A percentile compares a stretch with the other conserved stretches of the same genome.
phyloP scores from a whole-genome alignment of 768 basidiomycete genomes.

The Termitomyces sp. region DNA sequence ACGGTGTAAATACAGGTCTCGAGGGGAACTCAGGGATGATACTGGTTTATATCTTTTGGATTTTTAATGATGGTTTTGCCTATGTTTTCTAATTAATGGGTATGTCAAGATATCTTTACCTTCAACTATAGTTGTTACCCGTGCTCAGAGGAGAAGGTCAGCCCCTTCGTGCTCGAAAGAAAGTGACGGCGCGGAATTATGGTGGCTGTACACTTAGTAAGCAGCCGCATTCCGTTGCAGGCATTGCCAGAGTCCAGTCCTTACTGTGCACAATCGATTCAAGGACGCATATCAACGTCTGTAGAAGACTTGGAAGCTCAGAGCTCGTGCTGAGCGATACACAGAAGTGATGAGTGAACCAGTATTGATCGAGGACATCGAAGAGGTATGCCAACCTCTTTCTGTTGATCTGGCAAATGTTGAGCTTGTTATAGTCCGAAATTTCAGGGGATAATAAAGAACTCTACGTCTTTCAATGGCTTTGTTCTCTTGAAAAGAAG shows the following conservation, averaged over 20 bases:
- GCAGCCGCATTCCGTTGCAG: not conserved
- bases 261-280: not conserved
- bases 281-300: not conserved
- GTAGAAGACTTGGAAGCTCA: not conserved
- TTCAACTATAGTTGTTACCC: too few relatives aligned
- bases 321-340: not conserved
- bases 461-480: constrained; percentile 82
- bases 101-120: too few relatives aligned
- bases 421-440: constrained; percentile 43
- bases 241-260: too few relatives aligned
- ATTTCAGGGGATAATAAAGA: constrained; percentile 72
- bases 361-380: constrained; percentile 20
- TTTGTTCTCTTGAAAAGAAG: constrained; percentile 58
- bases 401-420: not conserved
- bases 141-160: too few relatives aligned
- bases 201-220: too few relatives aligned
- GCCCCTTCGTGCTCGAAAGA: too few relatives aligned
- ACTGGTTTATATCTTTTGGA: too few relatives aligned
- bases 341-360: constrained; percentile 6
- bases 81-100: too few relatives aligned
- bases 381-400: constrained; percentile 18
- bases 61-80: too few relatives aligned
- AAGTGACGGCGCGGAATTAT: too few relatives aligned
- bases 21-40: too few relatives aligned
- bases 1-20: too few relatives aligned